Evolutionary conservation across 2,329 filamentous ascomycete species (phyloP), one percentile per base, ranked within the genome.

Genomic region (Aspergillus tubingensis): DNA sequence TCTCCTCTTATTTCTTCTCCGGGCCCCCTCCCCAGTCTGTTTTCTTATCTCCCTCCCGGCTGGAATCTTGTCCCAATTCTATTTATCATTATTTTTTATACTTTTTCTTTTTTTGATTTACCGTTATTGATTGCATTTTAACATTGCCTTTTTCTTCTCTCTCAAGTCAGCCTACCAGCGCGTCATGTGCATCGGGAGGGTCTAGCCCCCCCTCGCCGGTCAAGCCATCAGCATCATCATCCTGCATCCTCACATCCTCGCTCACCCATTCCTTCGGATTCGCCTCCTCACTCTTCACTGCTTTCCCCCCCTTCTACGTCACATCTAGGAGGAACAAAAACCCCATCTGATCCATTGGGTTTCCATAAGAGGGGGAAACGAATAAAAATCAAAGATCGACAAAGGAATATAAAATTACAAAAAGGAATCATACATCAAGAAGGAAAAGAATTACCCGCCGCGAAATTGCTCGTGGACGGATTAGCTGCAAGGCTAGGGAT

Each of bases 151-250:
- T 50, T 17, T 10, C 15, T 30, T 50, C 25, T 27, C 25, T 27
- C n/a, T 17, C 10, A 15, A 53, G n/a, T 36, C 56, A 41, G 19
- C 48, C 32, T 54, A 36, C n/a, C 53, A 63, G 64, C 65, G 70
- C 53, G 67, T 68, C 68, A 71, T 71, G 70, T 71, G 69, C 65
- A 67, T 67, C 62, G 65, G 67, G 69, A 72, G 67, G 69, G 70
- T 72, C 69, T 73, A 69, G 66, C 68, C 70, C 54, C 58, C 23
- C 54, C 39, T 36, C 39, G 15, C 39, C 39, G 23, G 53, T 36
- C 53, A 55, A 55, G 39, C 53, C 53, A 55, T 44, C 53, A 41
- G 15, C 52, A 51, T 30, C 41, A 50, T 38, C 38, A 25, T 27
- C 51, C 10, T 19, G 32, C 8, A n/a, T 17, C 39, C 23, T 32